Conservation (phyloP, 2,329 filamentous ascomycete genomes). For the Curvularia sp. region DNA sequence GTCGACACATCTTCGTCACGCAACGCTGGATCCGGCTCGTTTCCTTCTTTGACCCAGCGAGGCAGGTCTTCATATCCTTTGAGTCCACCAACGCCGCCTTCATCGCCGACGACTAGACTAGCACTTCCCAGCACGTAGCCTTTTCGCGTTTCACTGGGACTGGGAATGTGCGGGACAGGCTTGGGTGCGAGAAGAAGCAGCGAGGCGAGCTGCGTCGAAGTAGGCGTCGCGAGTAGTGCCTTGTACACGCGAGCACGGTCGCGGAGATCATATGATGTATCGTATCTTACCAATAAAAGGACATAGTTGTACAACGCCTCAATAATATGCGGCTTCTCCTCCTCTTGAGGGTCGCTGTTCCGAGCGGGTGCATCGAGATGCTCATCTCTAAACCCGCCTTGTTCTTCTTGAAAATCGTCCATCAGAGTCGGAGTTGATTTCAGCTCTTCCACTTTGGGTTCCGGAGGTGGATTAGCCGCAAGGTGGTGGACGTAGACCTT, state of each 20-base stretch:
- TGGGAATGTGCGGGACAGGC: conserved; percentile 87
- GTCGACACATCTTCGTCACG: conserved; percentile 61
- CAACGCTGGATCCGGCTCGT: conserved; percentile 78
- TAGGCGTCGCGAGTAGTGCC: conserved; percentile 77
- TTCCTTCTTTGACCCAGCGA: conserved; percentile 80
- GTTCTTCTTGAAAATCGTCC: conserved; percentile 45
- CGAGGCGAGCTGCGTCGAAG: conserved; percentile 80
- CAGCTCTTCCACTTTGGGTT: conserved; percentile 45
- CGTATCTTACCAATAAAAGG: conserved; percentile 85
- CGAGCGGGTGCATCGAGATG: conserved; percentile 29
- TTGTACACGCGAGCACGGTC: conserved; percentile 91
- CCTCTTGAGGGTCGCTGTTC: conserved; percentile 25
- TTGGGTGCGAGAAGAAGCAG: conserved; percentile 93
- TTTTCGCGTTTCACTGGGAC: conserved; percentile 83
- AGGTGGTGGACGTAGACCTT: conserved; percentile 94
- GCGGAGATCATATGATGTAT: conserved; percentile 92
- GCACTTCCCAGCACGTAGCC: conserved; percentile 82
- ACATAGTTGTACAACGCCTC: conserved; percentile 84
- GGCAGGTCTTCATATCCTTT: conserved; percentile 84
- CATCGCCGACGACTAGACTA: conserved; percentile 81
- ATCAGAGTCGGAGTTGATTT: conserved; percentile 35
- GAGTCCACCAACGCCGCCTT: conserved; percentile 71
- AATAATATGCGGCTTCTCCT: conserved; percentile 69
- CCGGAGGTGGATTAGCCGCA: conserved; percentile 64
- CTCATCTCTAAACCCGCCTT: conserved; percentile 45